These are phyloP conservation scores for Suillus americanus DNA, from an alignment of 768 basidiomycete genomes.

Conservation along the genomic window DNA sequence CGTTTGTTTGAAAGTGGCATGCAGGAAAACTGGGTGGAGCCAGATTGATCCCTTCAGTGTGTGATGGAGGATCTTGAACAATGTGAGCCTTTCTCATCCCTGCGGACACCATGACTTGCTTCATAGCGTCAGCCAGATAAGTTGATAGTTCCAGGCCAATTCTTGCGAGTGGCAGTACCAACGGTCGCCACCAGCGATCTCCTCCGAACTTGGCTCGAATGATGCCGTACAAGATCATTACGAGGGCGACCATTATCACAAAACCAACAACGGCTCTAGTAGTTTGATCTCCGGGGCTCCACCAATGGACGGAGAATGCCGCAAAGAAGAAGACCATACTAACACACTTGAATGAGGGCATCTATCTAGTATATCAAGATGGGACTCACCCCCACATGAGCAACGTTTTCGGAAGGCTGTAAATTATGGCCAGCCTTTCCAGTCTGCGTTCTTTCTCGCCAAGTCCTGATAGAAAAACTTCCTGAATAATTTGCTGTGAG, in stretches of 20 bases:
- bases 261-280: constrained; percentile 30
- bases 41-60: not conserved
- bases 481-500: constrained; percentile 14
- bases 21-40: not conserved
- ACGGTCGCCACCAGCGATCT: constrained; percentile 11
- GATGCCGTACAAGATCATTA: constrained; percentile 46
- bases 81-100: not conserved
- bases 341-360: not conserved
- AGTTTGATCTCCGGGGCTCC: constrained; percentile 3
- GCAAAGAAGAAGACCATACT: constrained; percentile 31
- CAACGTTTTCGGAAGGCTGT: constrained; percentile 33
- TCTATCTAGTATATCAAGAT: too few relatives aligned
- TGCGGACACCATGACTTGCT: not conserved
- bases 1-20: not conserved
- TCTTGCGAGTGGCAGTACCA: not conserved
- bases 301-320: constrained; percentile 29
- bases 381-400: constrained; percentile 33
- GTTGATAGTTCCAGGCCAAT: too few relatives aligned
- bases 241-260: constrained; percentile 25
- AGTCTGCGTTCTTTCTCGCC: constrained; percentile 19
- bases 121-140: not conserved
- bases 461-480: constrained; percentile 21
- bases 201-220: constrained; percentile 16
- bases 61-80: not conserved
- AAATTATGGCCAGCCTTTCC: constrained; percentile 33